phyloP scores from a whole-genome alignment of 768 basidiomycete species.

The Amanita subjunquillea region DNA sequence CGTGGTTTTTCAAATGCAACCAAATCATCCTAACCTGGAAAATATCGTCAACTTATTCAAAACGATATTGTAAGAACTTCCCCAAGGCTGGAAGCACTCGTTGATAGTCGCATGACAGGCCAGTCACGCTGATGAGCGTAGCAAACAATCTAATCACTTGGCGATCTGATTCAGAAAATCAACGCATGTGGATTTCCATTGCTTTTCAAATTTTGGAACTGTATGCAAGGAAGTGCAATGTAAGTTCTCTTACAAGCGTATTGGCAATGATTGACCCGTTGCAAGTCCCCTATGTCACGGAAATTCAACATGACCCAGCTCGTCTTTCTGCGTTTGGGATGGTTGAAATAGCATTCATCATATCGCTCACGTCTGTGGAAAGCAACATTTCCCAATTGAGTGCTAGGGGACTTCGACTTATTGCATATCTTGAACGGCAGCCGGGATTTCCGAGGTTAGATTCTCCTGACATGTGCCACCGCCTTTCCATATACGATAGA shows the following conservation, averaged over 20 bases:
- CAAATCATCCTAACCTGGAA: slow-evolving; percentile 22
- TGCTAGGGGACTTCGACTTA: slow-evolving; percentile 54
- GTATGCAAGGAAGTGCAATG: slow-evolving; percentile 39
- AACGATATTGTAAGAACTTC: background rate
- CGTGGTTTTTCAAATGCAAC: slow-evolving; percentile 30
- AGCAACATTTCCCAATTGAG: slow-evolving; percentile 58
- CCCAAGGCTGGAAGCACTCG: slow-evolving; percentile 2
- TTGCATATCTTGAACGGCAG: slow-evolving; percentile 59
- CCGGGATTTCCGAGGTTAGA: slow-evolving; percentile 43
- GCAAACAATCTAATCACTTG: slow-evolving; percentile 47
- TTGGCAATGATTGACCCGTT: background rate
- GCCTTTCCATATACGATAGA: slow-evolving; percentile 69
- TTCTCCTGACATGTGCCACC: slow-evolving; percentile 48
- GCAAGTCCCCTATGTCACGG: slow-evolving; percentile 33
- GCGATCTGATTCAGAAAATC: slow-evolving; percentile 49
- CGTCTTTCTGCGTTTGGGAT: slow-evolving; percentile 58
- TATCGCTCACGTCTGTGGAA: slow-evolving; percentile 62
- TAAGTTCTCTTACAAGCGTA: slow-evolving; percentile 15
- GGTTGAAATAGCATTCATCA: slow-evolving; percentile 64
- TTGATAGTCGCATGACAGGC: slow-evolving; percentile 19
- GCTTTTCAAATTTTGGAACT: slow-evolving; percentile 50
- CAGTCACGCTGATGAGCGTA: slow-evolving; percentile 36
- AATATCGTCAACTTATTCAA: background rate
- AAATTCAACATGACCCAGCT: slow-evolving; percentile 37
- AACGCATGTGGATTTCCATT: slow-evolving; percentile 61